Conservation (phyloP, 2,329 filamentous ascomycete species). For the Trichoderma polysporum region DNA sequence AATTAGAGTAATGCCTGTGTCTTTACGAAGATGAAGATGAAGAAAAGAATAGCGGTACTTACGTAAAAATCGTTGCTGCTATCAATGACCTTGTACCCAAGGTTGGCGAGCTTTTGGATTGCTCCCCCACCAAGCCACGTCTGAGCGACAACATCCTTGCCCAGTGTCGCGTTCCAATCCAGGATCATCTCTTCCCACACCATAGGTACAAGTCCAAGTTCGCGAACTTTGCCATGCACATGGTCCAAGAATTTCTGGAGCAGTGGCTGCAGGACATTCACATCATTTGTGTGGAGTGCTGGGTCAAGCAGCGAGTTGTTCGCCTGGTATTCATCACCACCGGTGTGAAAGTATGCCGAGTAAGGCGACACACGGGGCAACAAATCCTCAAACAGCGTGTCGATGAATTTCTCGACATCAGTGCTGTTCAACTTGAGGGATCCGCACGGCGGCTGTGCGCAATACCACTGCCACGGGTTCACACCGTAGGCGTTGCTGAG, state of each 20-base stretch:
- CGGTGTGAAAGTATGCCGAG: conserved; percentile 77
- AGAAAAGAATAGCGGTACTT: conserved; percentile 30
- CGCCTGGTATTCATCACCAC: conserved; percentile 82
- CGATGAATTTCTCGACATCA: conserved; percentile 68
- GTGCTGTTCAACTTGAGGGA: conserved; percentile 75
- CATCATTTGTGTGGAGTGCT: conserved; percentile 65
- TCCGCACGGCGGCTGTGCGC: conserved; percentile 64
- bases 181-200: conserved; percentile 88
- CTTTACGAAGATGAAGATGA: not conserved
- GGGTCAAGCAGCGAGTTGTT: conserved; percentile 67
- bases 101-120: conserved; percentile 57
- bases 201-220: conserved; percentile 66
- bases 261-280: conserved; percentile 66
- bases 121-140: conserved; percentile 69
- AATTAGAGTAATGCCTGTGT: not conserved
- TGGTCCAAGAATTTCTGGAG: conserved; percentile 75
- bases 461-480: conserved; percentile 58
- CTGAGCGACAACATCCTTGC: conserved; percentile 72
- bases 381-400: conserved; percentile 71
- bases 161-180: conserved; percentile 73
- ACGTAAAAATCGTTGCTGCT: conserved; percentile 79
- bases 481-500: conserved; percentile 56
- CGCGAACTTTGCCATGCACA: conserved; percentile 64
- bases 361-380: conserved; percentile 70
- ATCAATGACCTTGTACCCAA: conserved; percentile 69